Evolutionary conservation across 805 yeast species (phyloP), one percentile per base, ranked within the genome.

Genomic region (Lipomyces starkeyi): DNA sequence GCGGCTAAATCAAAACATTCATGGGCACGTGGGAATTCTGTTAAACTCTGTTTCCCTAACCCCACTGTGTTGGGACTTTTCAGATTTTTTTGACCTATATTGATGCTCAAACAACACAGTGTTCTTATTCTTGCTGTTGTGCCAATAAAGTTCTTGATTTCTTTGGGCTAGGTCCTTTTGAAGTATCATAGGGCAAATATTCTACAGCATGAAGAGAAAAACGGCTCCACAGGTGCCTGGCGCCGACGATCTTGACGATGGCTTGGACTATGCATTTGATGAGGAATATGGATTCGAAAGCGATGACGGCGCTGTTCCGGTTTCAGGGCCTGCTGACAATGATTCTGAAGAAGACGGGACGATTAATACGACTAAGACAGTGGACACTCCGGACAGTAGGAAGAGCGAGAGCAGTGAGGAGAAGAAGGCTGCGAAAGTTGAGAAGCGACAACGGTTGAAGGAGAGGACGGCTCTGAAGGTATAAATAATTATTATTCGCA

Each of bases 201-300:
- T 14, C 11, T 57, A 20, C 27, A 57, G 7, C 5, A 32, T 57
- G 43, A 32, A 29, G 59, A 14, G 43, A 25, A 57, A 57, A 32
- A 22, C 13, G 3, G 59, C 25, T 11, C 29, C 14, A 7, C 59
- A 29, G 20, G 27, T 7, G n/a, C 20, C 49, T 11, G 68, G 54
- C 7, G 73, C 58, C 1, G 72, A 70, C 37, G 72, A 69, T 35
- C 63, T 70, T 17, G 73, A 70, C 27, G 73, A 70, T 49, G 73
- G 72, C 34, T 59, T 70, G n/a, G 65, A 60, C n/a, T 70, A 70
- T 40, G 55, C 55, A 2, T 20, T 65, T 25, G 67, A 68, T 27
- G 69, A 62, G 56, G 61, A 57, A 29, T 5, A 29, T 8, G 63
- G 54, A 14, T 49, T 52, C 20, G 59, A 37, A 6, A 49, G 60